Evolutionary conservation across 2,329 filamentous ascomycete genomes (phyloP).

Genomic region (Alternaria panax): DNA sequence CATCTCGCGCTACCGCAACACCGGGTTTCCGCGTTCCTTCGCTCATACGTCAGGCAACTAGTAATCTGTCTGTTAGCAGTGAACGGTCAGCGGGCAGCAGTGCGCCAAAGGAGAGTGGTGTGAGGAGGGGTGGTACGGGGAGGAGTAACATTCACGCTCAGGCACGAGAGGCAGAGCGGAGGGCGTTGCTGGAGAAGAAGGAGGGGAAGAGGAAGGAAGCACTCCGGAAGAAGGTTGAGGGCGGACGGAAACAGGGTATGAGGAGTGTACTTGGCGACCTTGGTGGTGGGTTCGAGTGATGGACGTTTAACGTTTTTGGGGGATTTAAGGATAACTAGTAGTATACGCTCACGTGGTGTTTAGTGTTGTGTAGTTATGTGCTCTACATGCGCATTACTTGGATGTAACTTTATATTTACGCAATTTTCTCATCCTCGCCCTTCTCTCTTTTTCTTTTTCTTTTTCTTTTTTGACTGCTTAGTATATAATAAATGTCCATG

Average conservation of each 20-base stretch:
- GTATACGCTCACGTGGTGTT: neutral
- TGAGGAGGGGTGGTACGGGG: conserved; percentile 61
- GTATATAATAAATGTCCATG: neutral
- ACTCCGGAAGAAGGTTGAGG: conserved; percentile 53
- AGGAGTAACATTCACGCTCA: conserved; percentile 68
- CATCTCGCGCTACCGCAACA: conserved; percentile 47
- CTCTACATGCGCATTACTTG: neutral
- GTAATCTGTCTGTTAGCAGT: conserved; percentile 51
- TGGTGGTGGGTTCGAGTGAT: conserved; percentile 48
- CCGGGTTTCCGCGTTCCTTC: conserved; percentile 70
- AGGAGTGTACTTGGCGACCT: conserved; percentile 45
- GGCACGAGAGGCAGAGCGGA: conserved; percentile 65
- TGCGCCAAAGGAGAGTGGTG: conserved; percentile 41
- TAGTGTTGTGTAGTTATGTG: neutral
- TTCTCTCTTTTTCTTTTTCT: neutral
- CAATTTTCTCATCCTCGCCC: neutral
- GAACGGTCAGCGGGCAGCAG: conserved; percentile 44
- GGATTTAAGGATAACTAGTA: neutral
- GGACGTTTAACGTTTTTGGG: neutral
- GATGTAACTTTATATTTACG: neutral
- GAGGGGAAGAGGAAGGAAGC: conserved; percentile 60
- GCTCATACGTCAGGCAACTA: conserved; percentile 76
- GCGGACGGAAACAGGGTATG: conserved; percentile 33
- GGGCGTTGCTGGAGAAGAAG: conserved; percentile 58
- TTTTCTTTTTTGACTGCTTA: neutral